A percentile compares a stretch with the other conserved stretches of the same genome.
These are phyloP conservation scores for Zygnema cylindricum DNA, from an alignment of 139 green algal genomes.

Conservation along the genomic window DNA sequence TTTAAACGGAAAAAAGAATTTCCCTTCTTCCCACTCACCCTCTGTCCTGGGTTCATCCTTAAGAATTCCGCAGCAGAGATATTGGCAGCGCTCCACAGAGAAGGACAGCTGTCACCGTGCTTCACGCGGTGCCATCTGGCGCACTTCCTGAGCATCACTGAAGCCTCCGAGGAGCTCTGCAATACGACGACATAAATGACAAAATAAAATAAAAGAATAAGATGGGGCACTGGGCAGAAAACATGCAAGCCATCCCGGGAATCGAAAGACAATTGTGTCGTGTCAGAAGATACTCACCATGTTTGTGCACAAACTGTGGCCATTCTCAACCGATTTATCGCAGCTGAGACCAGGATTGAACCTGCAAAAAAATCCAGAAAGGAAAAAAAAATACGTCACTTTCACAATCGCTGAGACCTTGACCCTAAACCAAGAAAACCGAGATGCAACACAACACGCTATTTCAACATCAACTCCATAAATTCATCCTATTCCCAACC, in stretches of 20 bases:
- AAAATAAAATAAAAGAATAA: neutral
- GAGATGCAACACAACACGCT: too few relatives aligned
- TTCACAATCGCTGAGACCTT: neutral
- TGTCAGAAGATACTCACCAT: neutral
- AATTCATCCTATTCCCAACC: too few relatives aligned
- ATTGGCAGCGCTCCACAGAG: slow-evolving; percentile 32
- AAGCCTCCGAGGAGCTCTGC: neutral
- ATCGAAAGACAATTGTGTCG: neutral
- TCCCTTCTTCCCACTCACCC: too few relatives aligned
- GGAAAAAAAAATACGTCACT: neutral
- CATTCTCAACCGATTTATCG: neutral
- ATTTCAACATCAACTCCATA: too few relatives aligned
- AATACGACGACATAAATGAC: neutral
- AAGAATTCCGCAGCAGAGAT: slow-evolving; percentile 19
- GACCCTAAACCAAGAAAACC: neutral
- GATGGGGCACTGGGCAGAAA: neutral
- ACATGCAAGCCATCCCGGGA: neutral
- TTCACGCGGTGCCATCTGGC: slow-evolving; percentile 30
- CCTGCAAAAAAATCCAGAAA: neutral
- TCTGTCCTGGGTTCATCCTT: slow-evolving; percentile 23
- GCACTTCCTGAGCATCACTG: neutral
- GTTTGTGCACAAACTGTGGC: neutral
- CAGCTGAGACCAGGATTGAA: slow-evolving; percentile 8
- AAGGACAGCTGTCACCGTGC: slow-evolving; percentile 34
- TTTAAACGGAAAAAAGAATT: too few relatives aligned